phyloP scores from a whole-genome alignment of 495 filamentous ascomycete species.

The Xanthoparmelia taractica region DNA sequence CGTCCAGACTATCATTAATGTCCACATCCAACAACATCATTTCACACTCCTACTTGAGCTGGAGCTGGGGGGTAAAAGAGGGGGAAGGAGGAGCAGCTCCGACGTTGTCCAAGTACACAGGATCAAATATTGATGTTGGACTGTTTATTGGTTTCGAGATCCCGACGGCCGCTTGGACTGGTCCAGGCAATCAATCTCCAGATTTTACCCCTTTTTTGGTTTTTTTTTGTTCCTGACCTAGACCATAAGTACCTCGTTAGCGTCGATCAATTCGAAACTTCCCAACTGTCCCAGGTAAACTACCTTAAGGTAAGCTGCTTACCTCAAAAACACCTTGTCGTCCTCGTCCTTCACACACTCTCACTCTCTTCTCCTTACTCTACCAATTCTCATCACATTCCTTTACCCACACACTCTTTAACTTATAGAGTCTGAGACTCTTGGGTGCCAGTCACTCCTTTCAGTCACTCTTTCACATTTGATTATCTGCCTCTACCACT shows the following conservation, averaged over 20 bases:
- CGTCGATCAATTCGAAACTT: background rate
- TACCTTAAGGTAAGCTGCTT: background rate
- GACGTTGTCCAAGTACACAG: too few species aligned
- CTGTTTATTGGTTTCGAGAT: too few species aligned
- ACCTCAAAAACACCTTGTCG: conserved; percentile 3
- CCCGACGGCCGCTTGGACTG: too few species aligned
- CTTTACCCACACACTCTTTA: conserved; percentile 10
- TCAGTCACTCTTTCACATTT: conserved; percentile 12
- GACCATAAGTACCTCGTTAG: background rate
- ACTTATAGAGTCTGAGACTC: conserved; percentile 22
- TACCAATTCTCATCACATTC: conserved; percentile 5
- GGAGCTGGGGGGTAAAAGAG: too few species aligned
- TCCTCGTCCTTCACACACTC: background rate
- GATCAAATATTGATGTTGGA: too few species aligned
- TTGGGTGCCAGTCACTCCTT: conserved; percentile 19
- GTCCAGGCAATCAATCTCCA: too few species aligned
- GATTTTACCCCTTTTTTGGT: background rate
- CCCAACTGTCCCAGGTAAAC: too few species aligned
- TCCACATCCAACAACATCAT: background rate
- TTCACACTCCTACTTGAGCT: too few species aligned
- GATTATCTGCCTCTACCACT: background rate
- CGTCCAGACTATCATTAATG: too few species aligned
- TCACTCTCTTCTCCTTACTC: background rate
- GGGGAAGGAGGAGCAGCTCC: too few species aligned
- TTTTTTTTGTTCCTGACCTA: too few species aligned